These are phyloP conservation scores for Calonectria crousiana DNA, from an alignment of 2,329 filamentous ascomycete genomes.

Conservation along the genomic window DNA sequence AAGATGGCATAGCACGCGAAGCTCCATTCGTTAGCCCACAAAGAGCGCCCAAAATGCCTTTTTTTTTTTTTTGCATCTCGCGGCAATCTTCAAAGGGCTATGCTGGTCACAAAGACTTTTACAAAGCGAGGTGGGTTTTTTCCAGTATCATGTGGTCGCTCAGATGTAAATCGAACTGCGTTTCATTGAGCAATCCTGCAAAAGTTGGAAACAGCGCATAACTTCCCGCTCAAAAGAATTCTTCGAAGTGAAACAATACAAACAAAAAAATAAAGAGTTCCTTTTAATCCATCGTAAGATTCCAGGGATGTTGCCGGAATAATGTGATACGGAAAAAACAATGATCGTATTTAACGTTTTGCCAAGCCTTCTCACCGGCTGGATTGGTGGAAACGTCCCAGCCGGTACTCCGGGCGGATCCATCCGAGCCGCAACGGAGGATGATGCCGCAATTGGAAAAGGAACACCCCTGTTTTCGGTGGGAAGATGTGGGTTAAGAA, in stretches of 20 bases:
- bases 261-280: background rate
- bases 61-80: no score
- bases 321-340: background rate
- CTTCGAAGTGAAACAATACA: background rate
- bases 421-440: background rate
- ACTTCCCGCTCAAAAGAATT: background rate
- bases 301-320: background rate
- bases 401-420: background rate
- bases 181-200: background rate
- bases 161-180: background rate
- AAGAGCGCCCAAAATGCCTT: no score
- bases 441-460: slow-evolving; percentile 1
- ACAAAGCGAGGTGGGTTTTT: background rate
- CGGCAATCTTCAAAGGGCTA: background rate
- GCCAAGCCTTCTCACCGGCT: background rate
- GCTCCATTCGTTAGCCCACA: no score
- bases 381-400: slow-evolving; percentile 1
- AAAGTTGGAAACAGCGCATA: background rate
- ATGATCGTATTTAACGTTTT: background rate
- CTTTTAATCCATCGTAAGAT: background rate
- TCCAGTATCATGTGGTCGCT: background rate
- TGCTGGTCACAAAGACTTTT: background rate
- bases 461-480: background rate
- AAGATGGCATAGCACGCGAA: no score
- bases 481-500: background rate